Evolutionary conservation across 495 filamentous ascomycete species (phyloP), one percentile per base, ranked within the genome.

Genomic region (Aspergillus coremiiformis): DNA sequence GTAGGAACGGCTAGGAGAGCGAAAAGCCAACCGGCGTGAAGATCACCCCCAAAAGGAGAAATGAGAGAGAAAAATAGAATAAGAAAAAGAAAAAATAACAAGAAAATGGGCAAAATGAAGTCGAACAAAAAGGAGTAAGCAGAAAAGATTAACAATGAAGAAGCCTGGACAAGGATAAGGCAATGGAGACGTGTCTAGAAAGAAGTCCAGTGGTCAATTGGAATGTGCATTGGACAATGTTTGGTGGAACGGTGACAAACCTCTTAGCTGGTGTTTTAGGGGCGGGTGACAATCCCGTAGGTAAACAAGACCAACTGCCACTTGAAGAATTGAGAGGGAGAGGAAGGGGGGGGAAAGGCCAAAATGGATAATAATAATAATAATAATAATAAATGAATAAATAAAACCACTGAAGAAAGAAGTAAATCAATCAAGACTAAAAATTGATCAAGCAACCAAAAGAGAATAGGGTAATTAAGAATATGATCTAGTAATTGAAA

Each of bases 1-100:
- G 49, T 51, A 35, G 47, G 61, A 56, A 63, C 58, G 61, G 61
- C 59, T 53, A 57, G 63, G 61, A 63, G 55, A 65, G 56, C 46
- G 53, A 41, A 57, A 70, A 67, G 66, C 59, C 45, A 59, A 67
- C 53, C 59, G 62, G 64, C 59, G 54, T 41, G 52, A 60, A 59
- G 61, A 62, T 63, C 52, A 52, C 55, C 65, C 54, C 53, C 60
- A 57, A 66, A 67, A 63, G 53, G 61, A 70, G 62, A 63, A 55
- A 87, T 58, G 49, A 55, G 47, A 53, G 53, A 47, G 35, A 59
- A n/a, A n/a, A n/a, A n/a, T n/a, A n/a, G 63, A 62, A 55, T 55
- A 62, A 66, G 60, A 58, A 53, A 56, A 64, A 65, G 55, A 63
- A 60, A 61, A 52, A 35, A 15, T 12, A 12, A 14, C 32, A 10